These are phyloP conservation scores for Mucor irregularis DNA, from an alignment of 371 early-diverging fungal genomes.

Conservation along the genomic window DNA sequence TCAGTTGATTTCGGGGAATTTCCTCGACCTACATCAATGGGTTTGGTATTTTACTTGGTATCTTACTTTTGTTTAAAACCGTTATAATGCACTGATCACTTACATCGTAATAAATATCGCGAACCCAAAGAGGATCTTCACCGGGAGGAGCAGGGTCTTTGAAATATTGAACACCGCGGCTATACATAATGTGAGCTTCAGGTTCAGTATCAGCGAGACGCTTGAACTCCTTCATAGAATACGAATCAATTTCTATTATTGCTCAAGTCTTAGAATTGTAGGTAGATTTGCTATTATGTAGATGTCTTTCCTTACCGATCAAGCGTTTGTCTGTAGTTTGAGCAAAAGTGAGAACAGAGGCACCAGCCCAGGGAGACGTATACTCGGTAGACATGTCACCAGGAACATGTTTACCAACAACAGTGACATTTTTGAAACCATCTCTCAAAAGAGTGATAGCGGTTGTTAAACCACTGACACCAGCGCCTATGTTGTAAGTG, in stretches of 20 bases:
- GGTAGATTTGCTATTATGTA: neutral
- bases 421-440: slow-evolving; percentile 55
- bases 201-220: slow-evolving; percentile 32
- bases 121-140: slow-evolving; percentile 35
- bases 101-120: slow-evolving; percentile 35
- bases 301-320: slow-evolving; percentile 20
- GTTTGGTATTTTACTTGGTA: neutral
- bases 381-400: slow-evolving; percentile 57
- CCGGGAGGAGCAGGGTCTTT: slow-evolving; percentile 19
- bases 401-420: slow-evolving; percentile 63
- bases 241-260: slow-evolving; percentile 36
- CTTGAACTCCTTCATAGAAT: slow-evolving; percentile 35
- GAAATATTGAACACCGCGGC: slow-evolving; percentile 26
- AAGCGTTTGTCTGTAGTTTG: slow-evolving; percentile 27
- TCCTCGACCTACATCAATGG: slow-evolving; percentile 20
- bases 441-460: slow-evolving; percentile 56
- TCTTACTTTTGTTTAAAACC: neutral
- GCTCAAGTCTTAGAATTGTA: neutral
- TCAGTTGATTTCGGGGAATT: slow-evolving; percentile 25
- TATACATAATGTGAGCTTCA: slow-evolving; percentile 36
- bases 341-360: slow-evolving; percentile 43
- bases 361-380: slow-evolving; percentile 77
- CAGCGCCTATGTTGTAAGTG: slow-evolving; percentile 56
- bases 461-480: slow-evolving; percentile 77
- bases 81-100: neutral